Base-by-base conservation (phyloP, 257 asterid species). In the Solanum bulbocastanum region DNA sequence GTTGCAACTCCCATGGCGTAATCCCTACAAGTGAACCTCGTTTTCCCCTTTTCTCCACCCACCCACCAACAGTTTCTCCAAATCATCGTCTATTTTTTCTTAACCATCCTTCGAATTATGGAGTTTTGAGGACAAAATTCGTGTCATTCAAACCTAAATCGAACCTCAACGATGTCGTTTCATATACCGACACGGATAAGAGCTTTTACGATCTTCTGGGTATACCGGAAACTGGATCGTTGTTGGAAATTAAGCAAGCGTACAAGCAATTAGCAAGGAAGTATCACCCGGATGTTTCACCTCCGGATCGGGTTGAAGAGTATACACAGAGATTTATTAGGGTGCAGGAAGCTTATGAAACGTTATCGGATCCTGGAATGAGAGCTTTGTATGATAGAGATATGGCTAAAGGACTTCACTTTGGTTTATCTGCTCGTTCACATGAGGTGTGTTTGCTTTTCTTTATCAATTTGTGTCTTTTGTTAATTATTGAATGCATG, bases 261-360 rank as follows among this genome's bases (percentile, higher is more conserved):
- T 96, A 96, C 92, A 96, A 95, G 92, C 98, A 92, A 91, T 88
- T 96, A 15, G 99, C 96, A 5, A 85, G 97, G 87, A 94, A 94
- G 95, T 96, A 94, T 90, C 99, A 96, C 91, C 99, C 99, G 87
- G 99, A 96, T 88, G 98, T 96, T 1, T 96, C 98, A 5, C 99
- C 99, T 1, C 98, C 99, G 89, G 98, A 71, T 87, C 96, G 92
- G 94, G 94, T 90, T 46, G 93, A 94, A 69, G 96, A 94, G 93
- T 92, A 94, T 36, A 94, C 99, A 1, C 89, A 89, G 89, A 83
- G 91, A 86, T 96, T 96, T 83, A 94, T 96, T 83, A 93, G 87
- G 89, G 98, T 96, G 0, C 98, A 96, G 89, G 96, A 95, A 88
- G 99, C 99, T 5, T 96, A 96, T 88, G 98, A 96, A 76, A 95